A percentile compares a stretch with the other conserved stretches of the same genome.
Evolutionary conservation across 441 rosid genomes (phyloP).

Genomic region (Populus hybrid): DNA sequence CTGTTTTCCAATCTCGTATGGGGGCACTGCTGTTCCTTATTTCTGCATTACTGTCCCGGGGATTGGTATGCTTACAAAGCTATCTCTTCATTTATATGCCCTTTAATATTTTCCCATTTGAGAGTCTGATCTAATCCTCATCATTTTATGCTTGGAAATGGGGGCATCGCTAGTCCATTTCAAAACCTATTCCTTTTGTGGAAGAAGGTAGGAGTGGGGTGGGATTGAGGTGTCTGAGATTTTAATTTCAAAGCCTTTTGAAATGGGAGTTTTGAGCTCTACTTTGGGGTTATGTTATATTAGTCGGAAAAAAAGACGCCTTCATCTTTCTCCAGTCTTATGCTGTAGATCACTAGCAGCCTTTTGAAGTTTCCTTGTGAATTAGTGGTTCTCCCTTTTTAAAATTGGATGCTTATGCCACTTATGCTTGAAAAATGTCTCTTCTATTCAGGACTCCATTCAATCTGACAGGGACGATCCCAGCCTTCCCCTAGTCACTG

Average conservation of each 20-base stretch:
- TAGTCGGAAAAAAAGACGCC: background rate
- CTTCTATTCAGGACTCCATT: conserved; percentile 54
- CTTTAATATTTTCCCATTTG: background rate
- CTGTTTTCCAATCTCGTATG: conserved; percentile 84
- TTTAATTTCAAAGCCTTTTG: background rate
- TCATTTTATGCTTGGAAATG: background rate
- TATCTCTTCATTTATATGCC: background rate
- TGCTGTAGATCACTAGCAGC: background rate
- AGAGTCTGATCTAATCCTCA: conserved; percentile 1
- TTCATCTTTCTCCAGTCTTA: background rate
- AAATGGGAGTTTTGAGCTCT: background rate
- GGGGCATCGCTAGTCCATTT: background rate
- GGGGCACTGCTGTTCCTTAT: conserved; percentile 91
- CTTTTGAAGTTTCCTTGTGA: background rate
- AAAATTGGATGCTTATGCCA: background rate
- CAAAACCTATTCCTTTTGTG: background rate
- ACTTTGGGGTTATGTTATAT: background rate
- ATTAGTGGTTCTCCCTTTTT: background rate
- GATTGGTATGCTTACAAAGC: conserved; percentile 62
- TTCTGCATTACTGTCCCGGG: conserved; percentile 91
- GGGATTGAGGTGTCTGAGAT: background rate
- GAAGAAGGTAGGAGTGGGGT: background rate
- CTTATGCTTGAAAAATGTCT: conserved; percentile 10
- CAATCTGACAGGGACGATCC: conserved; percentile 98
- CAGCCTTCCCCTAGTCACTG: conserved; percentile 81